Conservation (phyloP, 352 stramenopile genomes). For the Globisporangium mamillatum region DNA sequence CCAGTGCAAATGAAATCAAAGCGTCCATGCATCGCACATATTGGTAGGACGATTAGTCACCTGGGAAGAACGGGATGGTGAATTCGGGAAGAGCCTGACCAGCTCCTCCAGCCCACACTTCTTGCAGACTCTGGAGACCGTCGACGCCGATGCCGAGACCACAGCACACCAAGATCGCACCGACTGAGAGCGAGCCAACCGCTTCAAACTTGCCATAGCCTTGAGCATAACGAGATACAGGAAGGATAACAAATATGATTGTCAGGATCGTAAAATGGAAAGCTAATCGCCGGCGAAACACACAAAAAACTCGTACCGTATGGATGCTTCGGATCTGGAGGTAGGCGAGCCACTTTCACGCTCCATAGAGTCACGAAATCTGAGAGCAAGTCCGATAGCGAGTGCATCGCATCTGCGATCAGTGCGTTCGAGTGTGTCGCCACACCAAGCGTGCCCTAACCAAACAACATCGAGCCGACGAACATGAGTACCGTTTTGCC, state of each 20-base stretch:
- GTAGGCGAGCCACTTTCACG: slow-evolving; percentile 89
- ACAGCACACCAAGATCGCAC: slow-evolving; percentile 76
- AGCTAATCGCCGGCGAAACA: not conserved
- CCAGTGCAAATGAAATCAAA: not conserved
- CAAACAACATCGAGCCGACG: not conserved
- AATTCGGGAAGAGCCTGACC: slow-evolving; percentile 31
- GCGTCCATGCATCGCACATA: not conserved
- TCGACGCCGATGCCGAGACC: slow-evolving; percentile 71
- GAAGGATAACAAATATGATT: not conserved
- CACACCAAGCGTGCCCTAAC: slow-evolving; percentile 66
- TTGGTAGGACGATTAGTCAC: slow-evolving; percentile 10
- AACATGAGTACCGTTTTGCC: too few species aligned
- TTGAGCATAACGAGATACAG: slow-evolving; percentile 3
- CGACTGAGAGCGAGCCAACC: slow-evolving; percentile 83
- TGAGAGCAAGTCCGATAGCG: slow-evolving; percentile 93
- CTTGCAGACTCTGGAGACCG: slow-evolving; percentile 67
- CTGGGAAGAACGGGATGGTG: slow-evolving; percentile 45
- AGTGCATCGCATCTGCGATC: slow-evolving; percentile 95
- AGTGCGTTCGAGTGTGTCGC: slow-evolving; percentile 89
- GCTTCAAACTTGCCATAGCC: slow-evolving; percentile 90
- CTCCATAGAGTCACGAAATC: slow-evolving; percentile 97
- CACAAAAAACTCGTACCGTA: slow-evolving; percentile 43
- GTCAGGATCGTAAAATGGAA: too few species aligned
- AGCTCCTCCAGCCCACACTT: slow-evolving; percentile 46
- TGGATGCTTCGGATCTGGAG: slow-evolving; percentile 92